Evolutionary conservation across 345 rosid genomes (phyloP), one percentile per base, ranked within the genome.

Genomic region (Pugionium dolabratum): DNA sequence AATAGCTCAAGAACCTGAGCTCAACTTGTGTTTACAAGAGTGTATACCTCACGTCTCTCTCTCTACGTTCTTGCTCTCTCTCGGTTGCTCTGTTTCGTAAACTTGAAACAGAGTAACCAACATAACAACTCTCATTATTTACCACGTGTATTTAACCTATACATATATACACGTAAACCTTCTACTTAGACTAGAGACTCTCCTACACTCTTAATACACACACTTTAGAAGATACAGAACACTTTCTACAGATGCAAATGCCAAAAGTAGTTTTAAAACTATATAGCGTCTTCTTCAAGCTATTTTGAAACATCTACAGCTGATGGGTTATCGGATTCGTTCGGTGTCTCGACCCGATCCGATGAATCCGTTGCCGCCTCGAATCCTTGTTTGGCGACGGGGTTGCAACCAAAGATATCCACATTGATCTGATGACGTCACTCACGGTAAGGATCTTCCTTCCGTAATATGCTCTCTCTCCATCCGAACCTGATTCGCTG

Each of bases 321-420:
- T 9, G 40, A 74, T 54, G 67, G 32, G 9, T 51, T 37, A 26
- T n/a, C 76, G 8, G 61, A 77, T 57, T 50, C 85, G 0, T 88
- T 81, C 35, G 89, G 89, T 6, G 67, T 79, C 9, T 79, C 88
- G 5, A 78, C 84, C 35, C 85, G 91, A n/a, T 78, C 79, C 4
- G 82, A 79, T 7, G 88, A 80, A 59, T 67, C 86, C 46, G 74
- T 76, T 27, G 57, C 82, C 34, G 68, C 84, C 7, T 66, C 79
- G 54, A 81, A 81, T 58, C 87, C 91, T 5, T 81, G 91, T 3
- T 85, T 84, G 73, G 34, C 54, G 85, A 81, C 31, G 91, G 86
- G 0, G 88, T 86, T 26, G 88, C 89, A 4, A 86, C 90, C 46
- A 88, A 88, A 70, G 96, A 88, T 54, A 77, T 86, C 49, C 96